Evolutionary conservation across 306 rosid species (phyloP).

Genomic region (Glycine tomentella): DNA sequence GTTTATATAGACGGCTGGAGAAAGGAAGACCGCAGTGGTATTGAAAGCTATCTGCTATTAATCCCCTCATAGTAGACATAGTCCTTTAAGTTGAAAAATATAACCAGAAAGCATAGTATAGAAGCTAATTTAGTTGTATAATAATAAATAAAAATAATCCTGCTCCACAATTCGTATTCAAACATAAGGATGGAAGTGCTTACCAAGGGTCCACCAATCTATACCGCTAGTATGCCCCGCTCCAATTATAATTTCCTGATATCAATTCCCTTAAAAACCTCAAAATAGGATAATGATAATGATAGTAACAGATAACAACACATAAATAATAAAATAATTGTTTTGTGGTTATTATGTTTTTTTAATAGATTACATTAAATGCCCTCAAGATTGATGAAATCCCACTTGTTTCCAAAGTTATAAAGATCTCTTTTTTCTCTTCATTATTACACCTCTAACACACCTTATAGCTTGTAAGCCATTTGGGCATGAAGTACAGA

Average conservation of each 20-base stretch:
- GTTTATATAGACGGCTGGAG: no score
- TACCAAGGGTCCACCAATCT: constrained; percentile 99
- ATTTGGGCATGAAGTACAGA: no score
- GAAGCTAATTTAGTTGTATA: no score
- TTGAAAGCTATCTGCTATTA: no score
- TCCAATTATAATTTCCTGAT: constrained; percentile 93
- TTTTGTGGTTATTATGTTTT: constrained; percentile 3
- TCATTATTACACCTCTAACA: constrained; percentile 1
- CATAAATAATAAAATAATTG: background rate
- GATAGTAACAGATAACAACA: background rate
- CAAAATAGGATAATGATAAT: constrained; percentile 26
- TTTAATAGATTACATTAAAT: background rate
- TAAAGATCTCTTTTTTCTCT: constrained; percentile 22
- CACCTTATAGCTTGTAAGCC: no score
- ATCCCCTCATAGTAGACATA: no score
- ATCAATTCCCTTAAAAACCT: constrained; percentile 34
- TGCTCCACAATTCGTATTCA: no score
- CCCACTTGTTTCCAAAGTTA: background rate
- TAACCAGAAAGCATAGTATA: no score
- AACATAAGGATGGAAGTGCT: constrained; percentile 39
- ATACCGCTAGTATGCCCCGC: constrained; percentile 85
- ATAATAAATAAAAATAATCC: no score
- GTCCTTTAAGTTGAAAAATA: no score
- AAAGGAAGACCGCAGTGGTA: no score
- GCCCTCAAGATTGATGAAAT: background rate